Conservation (phyloP, 2,329 filamentous ascomycete genomes). For the Lasiodiplodia gonubiensis region DNA sequence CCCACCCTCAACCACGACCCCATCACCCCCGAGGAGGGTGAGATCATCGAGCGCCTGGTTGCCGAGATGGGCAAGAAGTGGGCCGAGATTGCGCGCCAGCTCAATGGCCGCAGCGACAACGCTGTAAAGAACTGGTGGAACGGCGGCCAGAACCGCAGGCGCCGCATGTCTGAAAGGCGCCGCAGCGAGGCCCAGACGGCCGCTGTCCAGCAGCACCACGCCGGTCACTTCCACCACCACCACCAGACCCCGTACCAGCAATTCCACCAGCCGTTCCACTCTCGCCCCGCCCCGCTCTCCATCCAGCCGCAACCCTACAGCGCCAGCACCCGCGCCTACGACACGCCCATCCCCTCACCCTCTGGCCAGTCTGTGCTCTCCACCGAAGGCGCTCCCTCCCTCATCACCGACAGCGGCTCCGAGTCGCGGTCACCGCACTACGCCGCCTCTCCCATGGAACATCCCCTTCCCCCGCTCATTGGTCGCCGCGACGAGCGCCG, state of each 20-base stretch:
- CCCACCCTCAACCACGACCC: conserved; percentile 80
- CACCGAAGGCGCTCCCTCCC: conserved; percentile 67
- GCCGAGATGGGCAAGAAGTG: conserved; percentile 81
- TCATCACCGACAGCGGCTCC: conserved; percentile 69
- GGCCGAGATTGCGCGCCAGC: conserved; percentile 86
- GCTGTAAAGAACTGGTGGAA: conserved; percentile 99
- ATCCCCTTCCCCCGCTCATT: conserved; percentile 44
- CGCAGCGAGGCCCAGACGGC: conserved; percentile 31
- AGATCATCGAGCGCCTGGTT: conserved; percentile 78
- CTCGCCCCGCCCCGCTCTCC: conserved; percentile 40
- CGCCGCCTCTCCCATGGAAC: conserved; percentile 54
- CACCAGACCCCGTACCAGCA: conserved; percentile 31
- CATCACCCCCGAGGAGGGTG: conserved; percentile 76
- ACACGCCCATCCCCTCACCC: conserved; percentile 68
- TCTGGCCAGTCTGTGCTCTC: conserved; percentile 67
- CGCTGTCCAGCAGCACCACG: conserved; percentile 32
- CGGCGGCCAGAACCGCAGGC: conserved; percentile 82
- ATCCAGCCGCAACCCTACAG: conserved; percentile 34
- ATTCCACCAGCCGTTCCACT: conserved; percentile 30
- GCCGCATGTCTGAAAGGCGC: conserved; percentile 48
- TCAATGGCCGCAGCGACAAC: conserved; percentile 89
- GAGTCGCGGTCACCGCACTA: conserved; percentile 54
- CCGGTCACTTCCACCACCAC: conserved; percentile 31
- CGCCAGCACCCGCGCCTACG: conserved; percentile 45
- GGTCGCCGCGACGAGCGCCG: conserved; percentile 45